phyloP scores from a whole-genome alignment of 805 yeast species.

The Candida hungchunana region DNA sequence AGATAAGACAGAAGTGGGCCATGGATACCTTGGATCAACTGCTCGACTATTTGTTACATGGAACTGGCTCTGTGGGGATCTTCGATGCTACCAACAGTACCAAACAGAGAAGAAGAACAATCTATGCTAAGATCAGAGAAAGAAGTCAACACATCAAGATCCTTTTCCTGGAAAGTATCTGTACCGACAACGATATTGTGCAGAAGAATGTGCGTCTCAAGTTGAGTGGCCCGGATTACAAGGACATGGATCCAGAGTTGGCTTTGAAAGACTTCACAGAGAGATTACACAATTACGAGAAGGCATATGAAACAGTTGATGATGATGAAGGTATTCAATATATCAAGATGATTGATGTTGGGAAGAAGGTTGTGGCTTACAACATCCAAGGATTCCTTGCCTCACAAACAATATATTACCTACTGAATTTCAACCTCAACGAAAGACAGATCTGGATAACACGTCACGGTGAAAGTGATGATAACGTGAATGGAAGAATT shows the following conservation, averaged over 20 bases:
- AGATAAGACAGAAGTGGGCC: slow-evolving; percentile 90
- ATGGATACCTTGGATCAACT: slow-evolving; percentile 85
- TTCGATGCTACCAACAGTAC: slow-evolving; percentile 84
- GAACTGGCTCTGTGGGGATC: slow-evolving; percentile 88
- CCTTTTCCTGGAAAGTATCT: slow-evolving; percentile 79
- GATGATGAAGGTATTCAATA: slow-evolving; percentile 75
- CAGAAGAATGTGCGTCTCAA: slow-evolving; percentile 83
- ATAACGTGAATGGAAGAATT: slow-evolving; percentile 78
- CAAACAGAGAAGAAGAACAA: slow-evolving; percentile 54
- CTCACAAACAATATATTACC: slow-evolving; percentile 87
- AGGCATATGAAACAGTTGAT: slow-evolving; percentile 86
- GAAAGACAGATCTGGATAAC: slow-evolving; percentile 94
- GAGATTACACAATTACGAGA: slow-evolving; percentile 77
- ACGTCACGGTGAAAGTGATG: slow-evolving; percentile 89
- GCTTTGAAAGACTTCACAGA: slow-evolving; percentile 82
- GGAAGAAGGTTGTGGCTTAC: slow-evolving; percentile 88
- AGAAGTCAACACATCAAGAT: slow-evolving; percentile 67
- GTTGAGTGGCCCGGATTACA: slow-evolving; percentile 90
- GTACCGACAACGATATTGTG: slow-evolving; percentile 73
- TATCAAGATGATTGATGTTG: slow-evolving; percentile 94
- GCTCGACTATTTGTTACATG: slow-evolving; percentile 72
- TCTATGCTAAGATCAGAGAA: slow-evolving; percentile 51
- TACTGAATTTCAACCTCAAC: slow-evolving; percentile 80
- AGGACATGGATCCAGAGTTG: slow-evolving; percentile 71
- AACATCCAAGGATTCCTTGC: slow-evolving; percentile 86